phyloP scores from a whole-genome alignment of 169 alveolate species.

The Neospora caninum region DNA sequence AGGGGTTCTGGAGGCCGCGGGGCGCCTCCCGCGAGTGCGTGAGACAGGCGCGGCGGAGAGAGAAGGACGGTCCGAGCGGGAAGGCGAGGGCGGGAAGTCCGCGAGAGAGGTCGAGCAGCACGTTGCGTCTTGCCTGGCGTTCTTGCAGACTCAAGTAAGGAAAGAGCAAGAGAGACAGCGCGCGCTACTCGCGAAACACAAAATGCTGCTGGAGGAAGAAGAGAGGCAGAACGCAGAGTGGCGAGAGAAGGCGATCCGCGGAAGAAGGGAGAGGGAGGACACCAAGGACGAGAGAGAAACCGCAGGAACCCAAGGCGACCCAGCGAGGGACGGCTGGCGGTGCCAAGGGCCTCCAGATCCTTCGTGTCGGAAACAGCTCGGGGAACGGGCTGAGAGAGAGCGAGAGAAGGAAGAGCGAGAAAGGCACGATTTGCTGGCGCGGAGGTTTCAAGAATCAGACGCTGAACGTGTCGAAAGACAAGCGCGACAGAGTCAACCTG shows the following conservation, averaged over 20 bases:
- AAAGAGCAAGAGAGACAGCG: neutral
- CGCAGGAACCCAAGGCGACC: neutral
- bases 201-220: neutral
- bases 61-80: neutral
- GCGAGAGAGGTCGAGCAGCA: neutral
- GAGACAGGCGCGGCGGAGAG: neutral
- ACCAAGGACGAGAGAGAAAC: neutral
- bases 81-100: neutral
- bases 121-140: neutral
- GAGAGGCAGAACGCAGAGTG: neutral
- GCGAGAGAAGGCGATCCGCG: neutral
- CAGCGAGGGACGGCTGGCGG: no score
- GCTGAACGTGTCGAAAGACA: neutral
- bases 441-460: no score
- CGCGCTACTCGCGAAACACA: neutral
- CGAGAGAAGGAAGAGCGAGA: neutral
- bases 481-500: neutral
- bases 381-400: neutral
- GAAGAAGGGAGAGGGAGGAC: neutral
- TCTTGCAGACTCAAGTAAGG: neutral
- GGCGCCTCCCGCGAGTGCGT: no score
- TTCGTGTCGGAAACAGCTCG: no score
- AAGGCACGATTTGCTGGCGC: no score
- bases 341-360: no score
- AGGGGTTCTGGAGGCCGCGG: no score